Evolutionary conservation across 176 grass and related monocot genomes (phyloP).

Genomic region (Triticum aestivum): IWGSC_CS_RefSeq_v2.1 NC_057803.1:80143906-80144405

Average conservation of each 20-base stretch:
- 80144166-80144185: background rate
- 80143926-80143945: constrained; percentile 1
- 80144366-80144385: constrained; percentile 25
- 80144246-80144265: constrained; percentile 31
- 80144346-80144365: constrained; percentile 18
- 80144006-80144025: background rate
- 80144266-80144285: constrained; percentile 21
- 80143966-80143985: background rate
- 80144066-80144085: background rate
- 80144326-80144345: background rate
- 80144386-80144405: constrained; percentile 15
- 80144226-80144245: constrained; percentile 21
- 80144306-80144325: constrained; percentile 26
- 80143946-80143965: constrained; percentile 21
- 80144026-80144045: background rate
- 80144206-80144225: constrained; percentile 4
- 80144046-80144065: background rate
- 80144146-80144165: background rate
- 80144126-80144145: background rate
- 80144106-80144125: background rate
- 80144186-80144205: background rate
- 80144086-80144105: background rate
- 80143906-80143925: constrained; percentile 19
- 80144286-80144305: constrained; percentile 14
- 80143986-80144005: background rate